phyloP scores from a whole-genome alignment of 1,139 yeast species.

The Hyphopichia pseudoburtonii region DNA sequence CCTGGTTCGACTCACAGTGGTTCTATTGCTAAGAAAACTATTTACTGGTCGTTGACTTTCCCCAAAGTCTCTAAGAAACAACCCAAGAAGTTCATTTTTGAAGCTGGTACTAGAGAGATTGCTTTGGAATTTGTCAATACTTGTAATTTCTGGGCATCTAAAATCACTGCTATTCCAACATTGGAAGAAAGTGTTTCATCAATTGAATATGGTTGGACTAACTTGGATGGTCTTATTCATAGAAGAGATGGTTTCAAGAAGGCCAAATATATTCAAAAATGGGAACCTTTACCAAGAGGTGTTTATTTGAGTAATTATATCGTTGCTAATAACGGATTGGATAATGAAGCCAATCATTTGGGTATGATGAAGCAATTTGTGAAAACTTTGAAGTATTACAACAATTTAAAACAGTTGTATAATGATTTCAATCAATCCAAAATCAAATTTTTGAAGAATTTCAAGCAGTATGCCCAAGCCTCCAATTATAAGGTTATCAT shows the following conservation, averaged over 20 bases:
- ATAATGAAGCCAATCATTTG: conserved; percentile 29
- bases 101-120: conserved; percentile 65
- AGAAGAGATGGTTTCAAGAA: conserved; percentile 36
- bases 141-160: conserved; percentile 89
- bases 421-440: conserved; percentile 34
- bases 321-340: conserved; percentile 17
- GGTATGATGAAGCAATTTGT: conserved; percentile 51
- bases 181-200: conserved; percentile 62
- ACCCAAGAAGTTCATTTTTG: conserved; percentile 44
- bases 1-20: conserved; percentile 6
- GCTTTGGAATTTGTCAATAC: conserved; percentile 74
- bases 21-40: conserved; percentile 14
- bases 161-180: conserved; percentile 78
- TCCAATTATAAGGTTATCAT: conserved; percentile 38
- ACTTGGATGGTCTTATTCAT: conserved; percentile 37
- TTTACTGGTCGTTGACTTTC: conserved; percentile 38
- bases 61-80: conserved; percentile 35
- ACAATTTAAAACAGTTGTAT: conserved; percentile 38
- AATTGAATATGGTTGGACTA: conserved; percentile 81
- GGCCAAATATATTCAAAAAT: conserved; percentile 33
- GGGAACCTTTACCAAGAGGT: conserved; percentile 46
- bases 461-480: conserved; percentile 24
- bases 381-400: conserved; percentile 44
- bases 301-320: conserved; percentile 41
- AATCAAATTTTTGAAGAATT: conserved; percentile 28